Evolutionary conservation across 345 rosid genomes (phyloP), one percentile per base, ranked within the genome.

Genomic region (Psidium friedrichsthalianum): DNA sequence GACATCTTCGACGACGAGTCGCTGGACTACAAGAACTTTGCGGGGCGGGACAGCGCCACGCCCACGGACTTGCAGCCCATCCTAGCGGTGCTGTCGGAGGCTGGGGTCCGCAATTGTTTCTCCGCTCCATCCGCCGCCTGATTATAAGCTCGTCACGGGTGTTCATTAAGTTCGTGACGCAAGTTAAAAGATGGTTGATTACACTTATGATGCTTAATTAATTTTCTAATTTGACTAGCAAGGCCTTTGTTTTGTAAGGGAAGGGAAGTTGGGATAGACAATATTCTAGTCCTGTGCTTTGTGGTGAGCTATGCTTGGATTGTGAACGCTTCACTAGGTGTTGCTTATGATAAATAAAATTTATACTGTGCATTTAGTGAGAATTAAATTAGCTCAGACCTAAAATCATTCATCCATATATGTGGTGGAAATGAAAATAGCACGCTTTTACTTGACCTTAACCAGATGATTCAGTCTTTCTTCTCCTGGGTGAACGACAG

Each of bases 1-100:
- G 93, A 93, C 8, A 86, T 93, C n/a, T 93, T 88, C 86, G 86
- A 89, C 3, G 92, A 92, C 3, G 93, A 90, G 87, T 88, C 92
- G 4, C 56, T 92, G 89, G 91, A 90, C 59, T 90, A 86, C 89
- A 85, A 82, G 86, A 90, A 89, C 61, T 13, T 0, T 22, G 53
- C 40, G 1, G 40, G 85, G 8, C 56, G 55, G 0, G 82, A 25
- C 5, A 11, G 27, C 15, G 44, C 24, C 20, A 59, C 13, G 13
- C 51, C 56, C 0, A 53, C 21, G 57, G 82, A 44, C 42, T 13
- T 83, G 61, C 86, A 86, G 47, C 90, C 84, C 15, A 49, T 89
- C 59, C 24, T 87, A 82, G 90, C 87, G 27, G 92, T 89, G 9
- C 47, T 92, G 5, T 82, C 89, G 22, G 91, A 89, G 89, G 90